Percentiles rank a stretch among this genome's conserved stretches.
Conservation (phyloP, 2,329 filamentous ascomycete species). For the Claviceps lovelessii region DNA sequence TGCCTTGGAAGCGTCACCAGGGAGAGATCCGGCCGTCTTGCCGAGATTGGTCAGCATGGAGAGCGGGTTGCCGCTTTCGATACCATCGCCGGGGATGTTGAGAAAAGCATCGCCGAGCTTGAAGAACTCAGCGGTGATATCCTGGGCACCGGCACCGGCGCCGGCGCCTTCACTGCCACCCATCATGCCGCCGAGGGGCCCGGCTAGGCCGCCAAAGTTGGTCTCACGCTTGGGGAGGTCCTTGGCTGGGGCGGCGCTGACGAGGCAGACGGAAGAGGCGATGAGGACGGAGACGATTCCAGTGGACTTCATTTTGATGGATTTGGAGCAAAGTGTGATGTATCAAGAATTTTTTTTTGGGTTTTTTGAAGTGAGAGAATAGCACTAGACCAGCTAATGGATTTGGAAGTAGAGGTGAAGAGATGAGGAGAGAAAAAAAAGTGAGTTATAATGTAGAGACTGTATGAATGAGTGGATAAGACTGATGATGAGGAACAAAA, state of each 20-base stretch:
- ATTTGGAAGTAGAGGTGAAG: too few relatives aligned
- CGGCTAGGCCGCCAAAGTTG: background rate
- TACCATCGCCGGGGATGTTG: conserved; percentile 7
- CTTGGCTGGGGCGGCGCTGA: conserved; percentile 1
- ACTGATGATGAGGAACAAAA: too few relatives aligned
- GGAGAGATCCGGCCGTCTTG: background rate
- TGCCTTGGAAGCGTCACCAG: background rate
- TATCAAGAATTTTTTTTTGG: background rate
- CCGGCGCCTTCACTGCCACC: background rate
- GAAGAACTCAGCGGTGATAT: conserved; percentile 6
- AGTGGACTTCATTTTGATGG: conserved; percentile 1
- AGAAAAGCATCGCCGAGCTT: conserved; percentile 7
- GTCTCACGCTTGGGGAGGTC: conserved; percentile 1
- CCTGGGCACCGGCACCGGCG: background rate
- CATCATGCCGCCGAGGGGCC: background rate
- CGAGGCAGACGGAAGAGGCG: conserved; percentile 1
- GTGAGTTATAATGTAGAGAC: background rate
- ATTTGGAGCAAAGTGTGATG: background rate
- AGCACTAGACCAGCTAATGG: background rate
- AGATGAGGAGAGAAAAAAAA: background rate
- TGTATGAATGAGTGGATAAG: background rate
- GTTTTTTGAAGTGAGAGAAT: too few relatives aligned
- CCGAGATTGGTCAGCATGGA: background rate
- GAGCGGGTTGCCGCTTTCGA: conserved; percentile 1
- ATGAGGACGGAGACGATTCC: conserved; percentile 1